phyloP scores from a whole-genome alignment of 169 alveolate species.

The Cryptosporidium viatorum region DNA sequence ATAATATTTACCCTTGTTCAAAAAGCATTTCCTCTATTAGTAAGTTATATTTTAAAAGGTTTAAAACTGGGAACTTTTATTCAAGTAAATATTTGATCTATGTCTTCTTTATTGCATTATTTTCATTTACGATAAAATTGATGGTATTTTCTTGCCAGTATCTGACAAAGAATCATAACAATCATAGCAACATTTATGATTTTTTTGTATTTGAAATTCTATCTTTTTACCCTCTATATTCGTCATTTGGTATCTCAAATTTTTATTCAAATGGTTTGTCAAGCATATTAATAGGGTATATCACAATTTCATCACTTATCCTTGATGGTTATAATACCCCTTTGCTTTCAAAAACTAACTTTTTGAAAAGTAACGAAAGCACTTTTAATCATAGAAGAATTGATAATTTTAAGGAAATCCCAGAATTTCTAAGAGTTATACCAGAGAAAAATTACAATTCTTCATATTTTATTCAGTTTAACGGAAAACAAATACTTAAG shows the following conservation, averaged over 20 bases:
- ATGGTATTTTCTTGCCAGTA: neutral
- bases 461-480: slow-evolving; percentile 9
- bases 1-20: neutral
- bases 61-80: neutral
- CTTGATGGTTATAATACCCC: neutral
- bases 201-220: slow-evolving; percentile 2
- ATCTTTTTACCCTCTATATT: slow-evolving; percentile 1
- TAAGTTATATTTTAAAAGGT: neutral
- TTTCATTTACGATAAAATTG: slow-evolving; percentile 17
- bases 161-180: neutral
- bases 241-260: neutral
- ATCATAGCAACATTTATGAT: neutral
- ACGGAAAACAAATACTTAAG: slow-evolving; percentile 33
- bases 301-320: neutral
- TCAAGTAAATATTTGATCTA: neutral
- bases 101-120: slow-evolving; percentile 1
- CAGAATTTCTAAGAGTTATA: neutral
- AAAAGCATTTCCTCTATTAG: neutral
- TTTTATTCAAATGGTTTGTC: slow-evolving; percentile 1
- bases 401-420: neutral
- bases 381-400: neutral
- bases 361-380: neutral
- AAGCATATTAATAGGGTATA: slow-evolving; percentile 1
- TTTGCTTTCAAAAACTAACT: neutral
- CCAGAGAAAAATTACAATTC: neutral